phyloP scores from a whole-genome alignment of 441 rosid genomes.

The Brassica hybrid region DNA sequence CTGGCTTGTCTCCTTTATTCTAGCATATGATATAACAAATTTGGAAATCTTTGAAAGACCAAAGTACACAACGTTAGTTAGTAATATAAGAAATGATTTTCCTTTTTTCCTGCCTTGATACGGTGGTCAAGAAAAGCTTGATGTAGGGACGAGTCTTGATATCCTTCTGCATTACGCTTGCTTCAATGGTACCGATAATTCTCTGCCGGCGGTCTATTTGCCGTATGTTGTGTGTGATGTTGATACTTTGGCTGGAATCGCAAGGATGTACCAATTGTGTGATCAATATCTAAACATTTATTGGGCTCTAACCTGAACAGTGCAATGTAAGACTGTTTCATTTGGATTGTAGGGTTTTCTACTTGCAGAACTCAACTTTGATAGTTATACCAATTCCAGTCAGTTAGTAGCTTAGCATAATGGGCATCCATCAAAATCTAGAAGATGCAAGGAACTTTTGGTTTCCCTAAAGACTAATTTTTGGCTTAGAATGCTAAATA shows the following conservation, averaged over 20 bases:
- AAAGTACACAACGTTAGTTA: not conserved
- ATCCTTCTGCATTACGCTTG: constrained; percentile 93
- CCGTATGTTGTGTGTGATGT: constrained; percentile 78
- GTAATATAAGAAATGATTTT: constrained; percentile 14
- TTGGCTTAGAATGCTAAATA: no score
- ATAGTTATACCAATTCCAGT: not conserved
- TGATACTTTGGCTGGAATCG: constrained; percentile 78
- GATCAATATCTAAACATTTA: no score
- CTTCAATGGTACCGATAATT: constrained; percentile 86
- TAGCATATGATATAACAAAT: not conserved
- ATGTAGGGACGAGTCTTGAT: constrained; percentile 74
- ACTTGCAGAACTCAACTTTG: not conserved
- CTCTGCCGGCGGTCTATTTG: constrained; percentile 84
- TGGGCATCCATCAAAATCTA: not conserved
- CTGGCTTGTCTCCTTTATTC: not conserved
- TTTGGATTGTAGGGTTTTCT: not conserved
- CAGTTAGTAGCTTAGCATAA: not conserved
- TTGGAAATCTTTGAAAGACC: not conserved
- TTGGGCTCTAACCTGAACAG: no score
- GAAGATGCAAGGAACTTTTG: no score
- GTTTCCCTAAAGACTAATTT: no score
- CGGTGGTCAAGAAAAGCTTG: constrained; percentile 40
- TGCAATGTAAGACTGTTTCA: no score
- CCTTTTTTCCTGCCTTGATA: constrained; percentile 35
- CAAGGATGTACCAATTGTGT: constrained; percentile 51